Evolutionary conservation across 345 rosid genomes (phyloP).

Genomic region (Acer negundo): DNA sequence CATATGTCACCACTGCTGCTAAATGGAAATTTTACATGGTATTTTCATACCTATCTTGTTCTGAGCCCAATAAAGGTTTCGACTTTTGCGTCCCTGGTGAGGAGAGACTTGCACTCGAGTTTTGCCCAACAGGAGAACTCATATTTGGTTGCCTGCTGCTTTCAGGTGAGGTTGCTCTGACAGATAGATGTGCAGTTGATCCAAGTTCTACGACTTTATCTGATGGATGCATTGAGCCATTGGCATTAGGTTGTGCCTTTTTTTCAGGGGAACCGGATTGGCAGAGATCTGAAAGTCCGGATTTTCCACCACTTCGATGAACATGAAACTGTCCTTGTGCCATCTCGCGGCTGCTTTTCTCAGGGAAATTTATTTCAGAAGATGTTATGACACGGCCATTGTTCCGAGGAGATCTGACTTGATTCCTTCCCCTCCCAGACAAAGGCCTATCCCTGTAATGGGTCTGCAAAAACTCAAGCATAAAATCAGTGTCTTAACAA

Average conservation of each 20-base stretch:
- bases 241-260: conserved; percentile 33
- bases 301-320: conserved; percentile 41
- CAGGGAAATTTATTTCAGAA: conserved; percentile 42
- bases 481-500: conserved; percentile 16
- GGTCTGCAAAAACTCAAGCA: conserved; percentile 56
- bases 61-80: conserved; percentile 31
- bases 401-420: conserved; percentile 61
- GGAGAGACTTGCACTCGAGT: conserved; percentile 24
- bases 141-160: conserved; percentile 31
- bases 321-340: conserved; percentile 31
- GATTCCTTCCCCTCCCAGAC: conserved; percentile 53
- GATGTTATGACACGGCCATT: conserved; percentile 40
- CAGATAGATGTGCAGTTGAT: conserved; percentile 38
- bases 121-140: conserved; percentile 28
- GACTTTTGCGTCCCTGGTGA: conserved; percentile 34
- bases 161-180: conserved; percentile 27
- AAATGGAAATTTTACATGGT: background rate
- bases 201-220: conserved; percentile 48
- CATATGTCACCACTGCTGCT: background rate
- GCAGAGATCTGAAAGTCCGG: conserved; percentile 41
- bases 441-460: conserved; percentile 63
- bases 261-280: conserved; percentile 43
- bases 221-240: conserved; percentile 45
- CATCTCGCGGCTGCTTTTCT: conserved; percentile 46
- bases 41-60: conserved; percentile 55